Evolutionary conservation across 2,329 filamentous ascomycete species (phyloP).

Genomic region (Rhynchosporium graminicola): DNA sequence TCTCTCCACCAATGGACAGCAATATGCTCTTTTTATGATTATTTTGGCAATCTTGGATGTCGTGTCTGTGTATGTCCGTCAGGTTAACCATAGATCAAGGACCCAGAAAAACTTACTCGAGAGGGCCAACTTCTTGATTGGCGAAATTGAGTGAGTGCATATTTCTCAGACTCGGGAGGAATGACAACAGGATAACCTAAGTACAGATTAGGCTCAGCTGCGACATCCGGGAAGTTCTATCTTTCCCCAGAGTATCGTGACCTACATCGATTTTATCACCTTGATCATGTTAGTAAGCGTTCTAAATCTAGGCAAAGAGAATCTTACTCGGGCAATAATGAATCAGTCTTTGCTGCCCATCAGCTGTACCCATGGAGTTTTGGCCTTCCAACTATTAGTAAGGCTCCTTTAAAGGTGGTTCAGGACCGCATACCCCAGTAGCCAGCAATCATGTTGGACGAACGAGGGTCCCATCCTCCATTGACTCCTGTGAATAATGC

Average conservation of each 20-base stretch:
- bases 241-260: neutral
- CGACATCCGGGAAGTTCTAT: neutral
- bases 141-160: conserved; percentile 61
- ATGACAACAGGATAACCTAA: conserved; percentile 64
- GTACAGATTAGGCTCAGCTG: conserved; percentile 22
- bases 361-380: conserved; percentile 57
- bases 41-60: conserved; percentile 1
- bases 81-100: neutral
- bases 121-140: conserved; percentile 61
- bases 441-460: conserved; percentile 57
- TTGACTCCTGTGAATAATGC: conserved; percentile 28
- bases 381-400: conserved; percentile 47
- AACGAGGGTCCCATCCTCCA: conserved; percentile 48
- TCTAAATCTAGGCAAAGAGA: conserved; percentile 15
- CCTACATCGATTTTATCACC: conserved; percentile 51
- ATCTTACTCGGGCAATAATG: conserved; percentile 59
- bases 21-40: neutral
- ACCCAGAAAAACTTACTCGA: conserved; percentile 53
- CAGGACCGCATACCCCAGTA: conserved; percentile 60
- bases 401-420: neutral
- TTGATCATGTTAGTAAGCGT: conserved; percentile 32
- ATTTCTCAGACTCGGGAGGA: conserved; percentile 57
- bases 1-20: neutral
- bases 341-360: conserved; percentile 55
- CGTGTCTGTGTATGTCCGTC: neutral